phyloP scores from a whole-genome alignment of 2,329 filamentous ascomycete species.

The Aspergillus sp. region DNA sequence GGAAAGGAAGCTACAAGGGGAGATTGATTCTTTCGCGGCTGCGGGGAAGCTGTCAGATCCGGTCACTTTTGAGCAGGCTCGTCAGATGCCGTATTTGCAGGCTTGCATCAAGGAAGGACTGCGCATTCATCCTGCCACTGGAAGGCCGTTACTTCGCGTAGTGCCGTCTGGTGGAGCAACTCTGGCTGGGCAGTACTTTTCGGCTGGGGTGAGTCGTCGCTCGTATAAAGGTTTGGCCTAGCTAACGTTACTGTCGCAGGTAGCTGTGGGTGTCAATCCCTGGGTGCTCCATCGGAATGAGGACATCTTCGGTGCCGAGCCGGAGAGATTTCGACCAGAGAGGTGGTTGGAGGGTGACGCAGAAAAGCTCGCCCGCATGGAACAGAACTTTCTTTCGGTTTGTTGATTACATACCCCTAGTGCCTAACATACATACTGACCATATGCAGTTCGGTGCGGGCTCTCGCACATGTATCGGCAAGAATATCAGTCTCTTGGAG shows the following conservation, averaged over 20 bases:
- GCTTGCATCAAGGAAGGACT: slow-evolving; percentile 27
- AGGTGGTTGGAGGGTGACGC: slow-evolving; percentile 3
- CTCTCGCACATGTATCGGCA: slow-evolving; percentile 52
- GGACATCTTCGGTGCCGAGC: slow-evolving; percentile 19
- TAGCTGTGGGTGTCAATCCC: slow-evolving; percentile 6
- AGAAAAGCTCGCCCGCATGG: slow-evolving; percentile 3
- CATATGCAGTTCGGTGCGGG: slow-evolving; percentile 36
- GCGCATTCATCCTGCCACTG: slow-evolving; percentile 17
- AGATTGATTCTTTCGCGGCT: slow-evolving; percentile 14
- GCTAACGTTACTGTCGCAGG: background rate
- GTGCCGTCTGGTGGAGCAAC: slow-evolving; percentile 17
- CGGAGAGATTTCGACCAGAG: slow-evolving; percentile 13
- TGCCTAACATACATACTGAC: background rate
- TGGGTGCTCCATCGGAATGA: slow-evolving; percentile 11
- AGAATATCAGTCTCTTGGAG: slow-evolving; percentile 28
- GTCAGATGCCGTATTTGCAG: slow-evolving; percentile 29
- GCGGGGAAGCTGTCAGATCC: slow-evolving; percentile 7
- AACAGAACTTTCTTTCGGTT: slow-evolving; percentile 3
- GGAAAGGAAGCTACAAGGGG: slow-evolving; percentile 14
- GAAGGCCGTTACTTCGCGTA: slow-evolving; percentile 10
- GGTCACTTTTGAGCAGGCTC: slow-evolving; percentile 17
- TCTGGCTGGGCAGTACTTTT: slow-evolving; percentile 27
- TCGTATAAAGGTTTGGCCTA: background rate
- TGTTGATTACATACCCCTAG: background rate
- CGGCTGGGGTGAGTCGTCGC: slow-evolving; percentile 10